Evolutionary conservation across 2,329 filamentous ascomycete genomes (phyloP).

Genomic region (Niveomyces coronatus): DNA sequence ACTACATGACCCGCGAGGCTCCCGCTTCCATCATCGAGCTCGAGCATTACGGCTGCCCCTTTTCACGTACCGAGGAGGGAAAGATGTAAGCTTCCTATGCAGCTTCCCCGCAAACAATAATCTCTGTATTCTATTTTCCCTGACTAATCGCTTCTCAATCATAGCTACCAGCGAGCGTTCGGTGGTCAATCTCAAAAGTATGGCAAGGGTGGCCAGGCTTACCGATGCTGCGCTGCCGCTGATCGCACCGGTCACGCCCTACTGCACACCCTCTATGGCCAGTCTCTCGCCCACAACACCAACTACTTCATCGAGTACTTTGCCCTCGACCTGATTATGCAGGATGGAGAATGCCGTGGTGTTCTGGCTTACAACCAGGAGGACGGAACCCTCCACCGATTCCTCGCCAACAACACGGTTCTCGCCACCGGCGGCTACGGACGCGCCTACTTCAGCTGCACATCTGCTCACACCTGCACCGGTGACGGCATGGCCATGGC

Average conservation of each 20-base stretch:
- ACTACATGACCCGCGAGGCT: constrained; percentile 96
- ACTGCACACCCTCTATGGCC: constrained; percentile 95
- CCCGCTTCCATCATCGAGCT: constrained; percentile 87
- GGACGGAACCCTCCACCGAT: constrained; percentile 93
- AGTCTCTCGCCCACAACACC: constrained; percentile 93
- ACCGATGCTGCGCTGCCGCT: constrained; percentile 91
- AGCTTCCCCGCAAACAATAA: constrained; percentile 8
- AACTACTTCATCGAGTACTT: constrained; percentile 99
- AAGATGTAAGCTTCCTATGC: constrained; percentile 56
- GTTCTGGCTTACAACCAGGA: constrained; percentile 98
- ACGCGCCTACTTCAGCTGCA: constrained; percentile 96
- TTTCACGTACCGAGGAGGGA: constrained; percentile 91
- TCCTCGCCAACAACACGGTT: constrained; percentile 94
- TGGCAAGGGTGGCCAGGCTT: constrained; percentile 95
- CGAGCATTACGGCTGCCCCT: constrained; percentile 95
- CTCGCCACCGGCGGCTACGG: constrained; percentile 96
- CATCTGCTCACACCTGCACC: constrained; percentile 95
- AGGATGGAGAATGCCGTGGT: constrained; percentile 92
- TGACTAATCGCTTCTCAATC: constrained; percentile 9
- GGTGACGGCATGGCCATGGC: constrained; percentile 99
- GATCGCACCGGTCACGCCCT: constrained; percentile 96
- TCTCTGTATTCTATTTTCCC: constrained; percentile 3
- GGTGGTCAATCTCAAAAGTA: constrained; percentile 93
- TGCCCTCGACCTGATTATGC: constrained; percentile 93
- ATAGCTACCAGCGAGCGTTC: constrained; percentile 90